A percentile compares a stretch with the other conserved stretches of the same genome.
phyloP scores from a whole-genome alignment of 805 yeast genomes.

The Zygoascus flipseniorum region DNA sequence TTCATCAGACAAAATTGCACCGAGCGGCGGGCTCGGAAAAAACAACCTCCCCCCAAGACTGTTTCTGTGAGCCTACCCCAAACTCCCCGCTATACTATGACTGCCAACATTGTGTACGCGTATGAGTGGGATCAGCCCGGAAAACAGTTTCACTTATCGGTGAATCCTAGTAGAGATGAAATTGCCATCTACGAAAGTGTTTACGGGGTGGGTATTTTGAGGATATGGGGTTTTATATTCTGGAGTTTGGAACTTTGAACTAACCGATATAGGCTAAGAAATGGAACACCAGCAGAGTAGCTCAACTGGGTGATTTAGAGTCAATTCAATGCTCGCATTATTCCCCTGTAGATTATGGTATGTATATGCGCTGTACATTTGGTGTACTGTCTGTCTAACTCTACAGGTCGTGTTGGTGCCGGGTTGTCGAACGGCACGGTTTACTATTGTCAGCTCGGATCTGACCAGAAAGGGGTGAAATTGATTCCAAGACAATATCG shows the following conservation, averaged over 20 bases:
- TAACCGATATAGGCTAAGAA: not conserved
- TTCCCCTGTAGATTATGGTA: slow-evolving; percentile 46
- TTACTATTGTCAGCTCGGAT: slow-evolving; percentile 49
- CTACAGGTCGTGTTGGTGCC: slow-evolving; percentile 40
- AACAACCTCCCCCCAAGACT: too few relatives aligned
- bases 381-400: not conserved
- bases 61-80: too few relatives aligned
- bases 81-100: not conserved
- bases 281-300: slow-evolving; percentile 34
- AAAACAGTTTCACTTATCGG: slow-evolving; percentile 54
- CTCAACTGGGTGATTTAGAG: slow-evolving; percentile 44
- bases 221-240: too few relatives aligned
- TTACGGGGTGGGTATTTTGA: slow-evolving; percentile 6
- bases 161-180: slow-evolving; percentile 75
- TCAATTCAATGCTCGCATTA: slow-evolving; percentile 60
- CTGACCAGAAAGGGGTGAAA: slow-evolving; percentile 21
- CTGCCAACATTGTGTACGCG: slow-evolving; percentile 51
- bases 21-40: too few relatives aligned
- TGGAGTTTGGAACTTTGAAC: not conserved
- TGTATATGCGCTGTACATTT: slow-evolving; percentile 16
- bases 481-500: slow-evolving; percentile 58
- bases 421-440: slow-evolving; percentile 69
- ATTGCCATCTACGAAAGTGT: slow-evolving; percentile 42
- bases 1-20: too few relatives aligned
- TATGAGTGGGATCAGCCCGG: slow-evolving; percentile 46